A percentile compares a stretch with the other conserved stretches of the same genome.
These are phyloP conservation scores for Diaporthe nobilis DNA, from an alignment of 2,329 filamentous ascomycete species.

Conservation along the genomic window DNA sequence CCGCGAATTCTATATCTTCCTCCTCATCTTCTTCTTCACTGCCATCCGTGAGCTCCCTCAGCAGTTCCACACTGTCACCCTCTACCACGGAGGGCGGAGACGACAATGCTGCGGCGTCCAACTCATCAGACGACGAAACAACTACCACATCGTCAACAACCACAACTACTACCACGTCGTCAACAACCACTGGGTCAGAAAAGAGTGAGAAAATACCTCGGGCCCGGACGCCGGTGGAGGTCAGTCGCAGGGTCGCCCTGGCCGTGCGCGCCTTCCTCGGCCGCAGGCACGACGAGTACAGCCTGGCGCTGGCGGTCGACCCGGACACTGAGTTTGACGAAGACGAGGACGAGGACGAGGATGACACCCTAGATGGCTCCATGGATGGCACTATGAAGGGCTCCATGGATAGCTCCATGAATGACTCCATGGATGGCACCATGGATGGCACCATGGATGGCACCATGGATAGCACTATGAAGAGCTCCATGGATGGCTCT, in stretches of 20 bases:
- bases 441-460: no score
- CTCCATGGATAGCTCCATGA: no score
- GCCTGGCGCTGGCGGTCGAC: background rate
- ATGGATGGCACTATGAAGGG: no score
- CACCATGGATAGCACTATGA: no score
- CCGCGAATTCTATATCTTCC: background rate
- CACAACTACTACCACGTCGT: no score
- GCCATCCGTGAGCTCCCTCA: background rate
- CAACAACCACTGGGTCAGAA: background rate
- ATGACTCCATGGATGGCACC: background rate
- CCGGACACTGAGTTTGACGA: background rate
- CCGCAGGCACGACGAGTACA: background rate
- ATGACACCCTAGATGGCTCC: background rate
- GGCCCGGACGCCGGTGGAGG: no score
- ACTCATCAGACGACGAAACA: background rate
- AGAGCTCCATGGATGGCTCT: no score
- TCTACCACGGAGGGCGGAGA: background rate
- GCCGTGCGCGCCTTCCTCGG: constrained; percentile 2
- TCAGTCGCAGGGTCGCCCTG: background rate
- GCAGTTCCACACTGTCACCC: no score
- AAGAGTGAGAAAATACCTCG: background rate
- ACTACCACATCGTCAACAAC: background rate
- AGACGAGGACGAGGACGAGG: background rate
- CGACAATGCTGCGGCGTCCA: background rate
- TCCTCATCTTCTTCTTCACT: background rate